Base-by-base conservation (phyloP, 2,329 filamentous ascomycete species). In the Hypoxylon sp. region DNA sequence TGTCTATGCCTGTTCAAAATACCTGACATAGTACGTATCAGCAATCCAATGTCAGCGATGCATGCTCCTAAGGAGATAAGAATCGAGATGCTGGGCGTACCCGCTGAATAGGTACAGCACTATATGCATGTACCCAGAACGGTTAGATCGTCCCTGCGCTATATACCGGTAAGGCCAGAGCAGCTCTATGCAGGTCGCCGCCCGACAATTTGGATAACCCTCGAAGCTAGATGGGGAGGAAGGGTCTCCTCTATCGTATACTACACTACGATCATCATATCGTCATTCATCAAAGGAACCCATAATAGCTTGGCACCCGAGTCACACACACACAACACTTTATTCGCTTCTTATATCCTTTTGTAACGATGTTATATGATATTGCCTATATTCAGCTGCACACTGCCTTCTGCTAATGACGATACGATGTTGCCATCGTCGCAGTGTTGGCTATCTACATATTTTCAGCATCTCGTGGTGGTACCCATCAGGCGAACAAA, bases 181-280 rank as follows among this genome's bases (percentile, higher is more conserved):
- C 47, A 60, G 44, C 51, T 58, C 56, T 33, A 69, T 71, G 69
- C 69, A 64, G 39, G 63, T 62, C 63, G 69, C 63, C 66, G 63
- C 63, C 63, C 63, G 48, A 67, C 42, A 44, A 33, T 54, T 61
- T 58, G 53, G 68, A 48, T 61, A 54, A 37, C 54, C 39, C 33
- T 63, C 50, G 62, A 65, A 54, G 39, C 63, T 44, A 63, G 57
- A 65, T 44, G 67, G 65, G 58, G 35, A 31, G 29, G 9, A 31
- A 8, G 29, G 29, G 29, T 31, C 29, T 2, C 8, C 29, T 31
- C 29, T 31, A 26, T 3, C 19, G 19, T 22, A 22, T 22, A n/a
- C 24, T 51, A 37, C 44, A 47, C 46, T 44, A 37, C 13, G 24
- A 56, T 47, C 33, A 17, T 44, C 54, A 47, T 37, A 17, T 48